Evolutionary conservation across 2,329 filamentous ascomycete genomes (phyloP).

Genomic region (Ambrosiella xylebori): DNA sequence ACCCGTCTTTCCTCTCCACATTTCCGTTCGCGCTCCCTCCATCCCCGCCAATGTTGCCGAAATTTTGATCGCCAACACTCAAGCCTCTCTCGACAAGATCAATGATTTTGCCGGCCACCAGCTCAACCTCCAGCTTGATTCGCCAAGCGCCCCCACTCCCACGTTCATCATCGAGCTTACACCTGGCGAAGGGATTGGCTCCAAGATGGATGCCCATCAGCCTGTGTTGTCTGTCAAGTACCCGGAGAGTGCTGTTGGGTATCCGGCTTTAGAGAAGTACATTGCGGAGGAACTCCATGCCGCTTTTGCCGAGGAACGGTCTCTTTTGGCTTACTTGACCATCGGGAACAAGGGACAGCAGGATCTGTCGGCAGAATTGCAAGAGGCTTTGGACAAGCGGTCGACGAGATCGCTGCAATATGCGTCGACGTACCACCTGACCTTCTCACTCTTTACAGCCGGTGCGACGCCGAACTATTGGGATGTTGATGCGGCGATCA

Average conservation of each 20-base stretch:
- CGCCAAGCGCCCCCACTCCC: conserved; percentile 19
- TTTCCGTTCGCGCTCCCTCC: conserved; percentile 54
- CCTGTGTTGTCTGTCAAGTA: conserved; percentile 66
- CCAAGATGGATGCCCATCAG: conserved; percentile 50
- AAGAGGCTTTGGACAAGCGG: conserved; percentile 45
- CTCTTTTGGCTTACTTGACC: conserved; percentile 58
- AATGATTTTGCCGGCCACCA: conserved; percentile 67
- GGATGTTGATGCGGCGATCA: conserved; percentile 72
- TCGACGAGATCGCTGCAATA: conserved; percentile 79
- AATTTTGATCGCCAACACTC: conserved; percentile 60
- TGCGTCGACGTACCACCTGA: conserved; percentile 83
- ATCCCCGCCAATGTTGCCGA: conserved; percentile 51
- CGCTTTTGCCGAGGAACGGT: conserved; percentile 75
- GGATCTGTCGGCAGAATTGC: conserved; percentile 31
- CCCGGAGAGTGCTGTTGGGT: conserved; percentile 46
- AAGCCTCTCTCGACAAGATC: conserved; percentile 70
- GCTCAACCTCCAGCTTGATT: conserved; percentile 33
- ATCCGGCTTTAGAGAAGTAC: conserved; percentile 53
- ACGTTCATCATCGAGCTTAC: conserved; percentile 56
- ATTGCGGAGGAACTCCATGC: conserved; percentile 62
- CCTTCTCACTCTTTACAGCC: conserved; percentile 84
- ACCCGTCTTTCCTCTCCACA: conserved; percentile 71
- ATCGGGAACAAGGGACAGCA: conserved; percentile 28
- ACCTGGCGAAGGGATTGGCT: conserved; percentile 38
- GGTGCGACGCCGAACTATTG: conserved; percentile 65